A percentile compares a stretch with the other conserved stretches of the same genome.
Evolutionary conservation across 805 yeast species (phyloP).

Genomic region (Metschnikowia borealis): DNA sequence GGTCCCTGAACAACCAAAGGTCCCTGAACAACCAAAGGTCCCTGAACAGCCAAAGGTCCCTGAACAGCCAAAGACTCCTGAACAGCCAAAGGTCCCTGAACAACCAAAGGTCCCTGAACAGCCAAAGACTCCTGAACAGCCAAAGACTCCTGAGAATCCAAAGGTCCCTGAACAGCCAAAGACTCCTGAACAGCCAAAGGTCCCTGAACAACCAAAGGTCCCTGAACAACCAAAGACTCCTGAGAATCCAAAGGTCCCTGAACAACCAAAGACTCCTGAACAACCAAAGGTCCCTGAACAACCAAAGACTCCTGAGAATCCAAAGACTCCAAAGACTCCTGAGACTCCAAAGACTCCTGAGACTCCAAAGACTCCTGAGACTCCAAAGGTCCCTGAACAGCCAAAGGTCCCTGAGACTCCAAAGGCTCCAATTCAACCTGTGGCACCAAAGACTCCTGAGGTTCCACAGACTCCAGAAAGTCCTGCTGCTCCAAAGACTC

Average conservation of each 20-base stretch:
- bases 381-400: background rate
- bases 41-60: too few species aligned
- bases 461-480: background rate
- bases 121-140: background rate
- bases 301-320: background rate
- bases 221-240: background rate
- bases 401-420: background rate
- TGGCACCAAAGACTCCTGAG: background rate
- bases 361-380: background rate
- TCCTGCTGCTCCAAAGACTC: background rate
- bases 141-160: background rate
- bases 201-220: background rate
- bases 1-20: too few species aligned
- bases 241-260: background rate
- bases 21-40: too few species aligned
- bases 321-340: background rate
- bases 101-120: background rate
- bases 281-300: background rate
- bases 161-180: background rate
- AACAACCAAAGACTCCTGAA: background rate
- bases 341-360: background rate
- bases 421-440: background rate
- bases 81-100: background rate
- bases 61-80: background rate
- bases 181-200: background rate